Evolutionary conservation across 345 rosid species (phyloP).

Genomic region (Linum tenue): DNA sequence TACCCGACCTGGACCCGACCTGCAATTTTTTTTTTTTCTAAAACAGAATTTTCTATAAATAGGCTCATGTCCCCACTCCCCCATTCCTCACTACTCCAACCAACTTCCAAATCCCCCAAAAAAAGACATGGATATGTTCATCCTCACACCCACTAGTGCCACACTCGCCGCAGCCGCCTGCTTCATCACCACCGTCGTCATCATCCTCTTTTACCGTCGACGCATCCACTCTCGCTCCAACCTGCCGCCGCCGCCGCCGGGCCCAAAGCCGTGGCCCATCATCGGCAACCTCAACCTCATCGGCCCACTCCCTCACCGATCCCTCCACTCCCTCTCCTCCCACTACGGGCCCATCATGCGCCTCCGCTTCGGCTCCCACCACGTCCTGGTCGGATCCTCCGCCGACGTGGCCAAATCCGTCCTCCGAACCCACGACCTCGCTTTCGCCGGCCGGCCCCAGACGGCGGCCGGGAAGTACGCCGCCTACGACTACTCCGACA

Average conservation of each 20-base stretch:
- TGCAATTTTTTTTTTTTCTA: no score
- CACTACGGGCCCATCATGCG: conserved; percentile 57
- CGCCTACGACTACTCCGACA: conserved; percentile 49
- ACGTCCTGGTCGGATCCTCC: conserved; percentile 40
- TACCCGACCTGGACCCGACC: no score
- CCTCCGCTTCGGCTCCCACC: conserved; percentile 47
- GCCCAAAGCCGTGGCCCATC: conserved; percentile 59
- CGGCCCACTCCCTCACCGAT: conserved; percentile 51
- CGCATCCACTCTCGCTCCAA: no score
- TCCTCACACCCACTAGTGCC: no score
- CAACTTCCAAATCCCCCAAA: no score
- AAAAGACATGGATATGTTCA: no score
- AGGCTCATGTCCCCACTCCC: no score
- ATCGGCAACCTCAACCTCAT: conserved; percentile 64
- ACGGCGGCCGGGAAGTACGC: conserved; percentile 56
- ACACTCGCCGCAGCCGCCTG: no score
- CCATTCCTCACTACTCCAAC: no score
- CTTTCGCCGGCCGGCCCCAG: conserved; percentile 40
- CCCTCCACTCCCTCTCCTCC: conserved; percentile 42
- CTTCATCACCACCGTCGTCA: no score
- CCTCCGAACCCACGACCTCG: conserved; percentile 44
- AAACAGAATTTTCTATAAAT: no score
- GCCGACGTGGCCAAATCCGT: conserved; percentile 44
- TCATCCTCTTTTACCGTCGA: no score
- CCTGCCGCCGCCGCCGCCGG: conserved; percentile 46